phyloP scores from a whole-genome alignment of 495 filamentous ascomycete genomes.

The Sphaerosporella brunnea region DNA sequence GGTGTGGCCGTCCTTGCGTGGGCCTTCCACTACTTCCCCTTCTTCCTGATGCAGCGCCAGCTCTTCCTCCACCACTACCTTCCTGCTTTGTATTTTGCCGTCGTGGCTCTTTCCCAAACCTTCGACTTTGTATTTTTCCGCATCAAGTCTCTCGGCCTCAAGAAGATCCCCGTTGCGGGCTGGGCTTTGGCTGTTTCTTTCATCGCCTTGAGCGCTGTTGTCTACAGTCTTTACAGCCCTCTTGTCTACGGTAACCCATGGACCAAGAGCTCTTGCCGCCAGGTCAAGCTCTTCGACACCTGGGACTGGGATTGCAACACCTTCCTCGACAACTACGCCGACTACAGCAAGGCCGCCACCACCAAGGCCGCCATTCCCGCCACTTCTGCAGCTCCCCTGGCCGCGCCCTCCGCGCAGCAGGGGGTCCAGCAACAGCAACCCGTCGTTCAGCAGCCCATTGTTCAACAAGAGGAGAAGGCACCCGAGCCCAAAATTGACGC shows the following conservation, averaged over 20 bases:
- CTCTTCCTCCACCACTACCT: slow-evolving; percentile 93
- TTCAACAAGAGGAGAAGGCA: slow-evolving; percentile 6
- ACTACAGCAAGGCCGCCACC: slow-evolving; percentile 13
- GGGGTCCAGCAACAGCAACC: slow-evolving; percentile 7
- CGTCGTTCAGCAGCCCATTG: slow-evolving; percentile 15
- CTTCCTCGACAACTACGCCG: slow-evolving; percentile 46
- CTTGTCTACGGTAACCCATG: slow-evolving; percentile 85
- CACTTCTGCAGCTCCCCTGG: slow-evolving; percentile 2
- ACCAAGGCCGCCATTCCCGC: slow-evolving; percentile 5
- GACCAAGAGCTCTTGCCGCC: slow-evolving; percentile 71
- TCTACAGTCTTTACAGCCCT: slow-evolving; percentile 72
- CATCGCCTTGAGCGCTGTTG: slow-evolving; percentile 49
- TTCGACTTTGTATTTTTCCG: slow-evolving; percentile 69
- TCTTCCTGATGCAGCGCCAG: slow-evolving; percentile 86
- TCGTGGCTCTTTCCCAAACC: slow-evolving; percentile 71
- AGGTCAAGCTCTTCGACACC: slow-evolving; percentile 65
- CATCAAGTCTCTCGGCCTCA: slow-evolving; percentile 46
- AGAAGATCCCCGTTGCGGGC: slow-evolving; percentile 54
- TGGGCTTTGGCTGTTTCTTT: slow-evolving; percentile 50
- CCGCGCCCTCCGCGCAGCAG: slow-evolving; percentile 6
- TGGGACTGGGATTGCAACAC: slow-evolving; percentile 98
- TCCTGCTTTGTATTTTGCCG: slow-evolving; percentile 85
- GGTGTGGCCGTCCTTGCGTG: slow-evolving; percentile 78
- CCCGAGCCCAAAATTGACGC: slow-evolving; percentile 1
- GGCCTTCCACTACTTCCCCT: slow-evolving; percentile 95